Base-by-base conservation (phyloP, 345 rosid species). In the Boechera stricta region DNA sequence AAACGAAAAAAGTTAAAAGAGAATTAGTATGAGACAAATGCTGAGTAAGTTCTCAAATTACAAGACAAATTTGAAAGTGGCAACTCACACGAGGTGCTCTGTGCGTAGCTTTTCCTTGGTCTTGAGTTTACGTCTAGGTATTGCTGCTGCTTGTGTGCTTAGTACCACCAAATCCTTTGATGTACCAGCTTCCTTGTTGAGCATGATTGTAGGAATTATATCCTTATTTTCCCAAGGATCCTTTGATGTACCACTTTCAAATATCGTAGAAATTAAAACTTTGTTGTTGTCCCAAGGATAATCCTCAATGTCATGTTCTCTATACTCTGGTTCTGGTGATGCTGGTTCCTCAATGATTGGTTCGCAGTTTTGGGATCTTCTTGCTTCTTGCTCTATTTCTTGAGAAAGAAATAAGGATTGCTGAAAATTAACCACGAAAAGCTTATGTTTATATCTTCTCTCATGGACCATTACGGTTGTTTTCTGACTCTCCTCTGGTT, bases 301-400 rank as follows among this genome's bases (percentile, higher is more conserved):
- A 42, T 93, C 98, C 76, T 93, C 97, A 7, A 87, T 91, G 64
- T 91, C 97, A 52, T 44, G 77, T 71, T 79, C 86, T 53, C 65
- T 54, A 48, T 75, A 72, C 39, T 81, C 83, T 74, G 86, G 85
- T 70, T 88, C 91, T 51, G 87, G 89, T 45, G 91, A 72, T 67
- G 88, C 80, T 70, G 98, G 98, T 67, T 87, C 97, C 80, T 94
- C 98, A 63, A 94, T 81, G 12, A 89, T 90, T 44, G 98, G 98
- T 51, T 83, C 76, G 61, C 86, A 88, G 42, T 75, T 76, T 16
- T 47, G 73, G 56, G 64, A 10, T 18, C 11, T 39, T 60, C 58
- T 9, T 11, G 13, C 9, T 47, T 38, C 69, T 39, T 51, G 28
- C 29, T 61, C 76, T 35, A 33, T 63, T 26, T 9, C 71, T 38